phyloP scores from a whole-genome alignment of 1,284 basidiomycete species.

The Ustilago trichophora region DNA sequence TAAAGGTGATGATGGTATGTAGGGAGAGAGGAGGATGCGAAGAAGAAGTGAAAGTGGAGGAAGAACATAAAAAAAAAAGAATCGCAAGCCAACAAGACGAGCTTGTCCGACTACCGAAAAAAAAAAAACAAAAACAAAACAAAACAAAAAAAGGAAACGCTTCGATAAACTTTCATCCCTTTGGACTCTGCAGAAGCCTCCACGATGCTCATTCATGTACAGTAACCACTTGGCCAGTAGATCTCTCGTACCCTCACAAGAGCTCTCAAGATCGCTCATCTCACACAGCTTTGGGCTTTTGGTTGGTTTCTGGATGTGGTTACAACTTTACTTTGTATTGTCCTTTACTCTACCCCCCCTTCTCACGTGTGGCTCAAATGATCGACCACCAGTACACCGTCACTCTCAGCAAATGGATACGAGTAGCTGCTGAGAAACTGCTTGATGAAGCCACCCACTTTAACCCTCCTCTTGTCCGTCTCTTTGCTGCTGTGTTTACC shows the following conservation, averaged over 20 bases:
- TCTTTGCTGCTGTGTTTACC: conserved; percentile 93
- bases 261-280: too few species aligned
- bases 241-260: too few species aligned
- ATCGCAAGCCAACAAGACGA: not conserved
- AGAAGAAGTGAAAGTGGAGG: conserved; percentile 5
- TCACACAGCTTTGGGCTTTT: too few species aligned
- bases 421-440: conserved; percentile 89
- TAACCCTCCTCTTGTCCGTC: conserved; percentile 78
- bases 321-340: conserved; percentile 9
- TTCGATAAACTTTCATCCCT: too few species aligned
- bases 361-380: conserved; percentile 64
- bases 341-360: conserved; percentile 2
- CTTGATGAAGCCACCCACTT: conserved; percentile 82
- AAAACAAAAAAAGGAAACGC: too few species aligned
- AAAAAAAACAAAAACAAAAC: too few species aligned
- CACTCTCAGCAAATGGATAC: conserved; percentile 85
- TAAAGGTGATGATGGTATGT: too few species aligned
- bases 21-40: too few species aligned
- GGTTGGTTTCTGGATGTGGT: too few species aligned
- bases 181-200: conserved; percentile 5
- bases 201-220: too few species aligned
- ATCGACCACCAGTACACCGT: conserved; percentile 88
- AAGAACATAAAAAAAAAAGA: conserved; percentile 4
- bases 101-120: not conserved
- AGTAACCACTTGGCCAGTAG: too few species aligned